phyloP scores from a whole-genome alignment of 2,329 filamentous ascomycete species.

The Colletotrichum incanum region DNA sequence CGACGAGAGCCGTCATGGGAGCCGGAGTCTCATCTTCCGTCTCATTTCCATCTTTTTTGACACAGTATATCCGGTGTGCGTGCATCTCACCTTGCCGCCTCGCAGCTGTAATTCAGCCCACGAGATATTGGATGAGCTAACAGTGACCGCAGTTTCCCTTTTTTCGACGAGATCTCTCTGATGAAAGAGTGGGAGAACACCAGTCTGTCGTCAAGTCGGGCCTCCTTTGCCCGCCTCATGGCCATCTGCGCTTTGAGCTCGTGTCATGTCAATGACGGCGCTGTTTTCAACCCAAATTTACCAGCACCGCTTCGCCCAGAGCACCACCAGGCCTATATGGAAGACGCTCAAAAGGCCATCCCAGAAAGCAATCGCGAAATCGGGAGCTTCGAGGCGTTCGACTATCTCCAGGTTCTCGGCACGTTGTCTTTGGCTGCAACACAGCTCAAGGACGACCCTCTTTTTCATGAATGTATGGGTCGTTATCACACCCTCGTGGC shows the following conservation, averaged over 20 bases:
- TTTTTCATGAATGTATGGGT: conserved; percentile 67
- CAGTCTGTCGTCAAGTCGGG: conserved; percentile 46
- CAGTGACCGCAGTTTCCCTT: conserved; percentile 54
- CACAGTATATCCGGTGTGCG: conserved; percentile 44
- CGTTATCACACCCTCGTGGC: conserved; percentile 65
- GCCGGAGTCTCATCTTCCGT: conserved; percentile 25
- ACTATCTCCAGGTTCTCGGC: conserved; percentile 54
- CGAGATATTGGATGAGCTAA: conserved; percentile 11
- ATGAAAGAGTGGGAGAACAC: conserved; percentile 60
- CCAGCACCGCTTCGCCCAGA: conserved; percentile 15
- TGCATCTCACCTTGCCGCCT: neutral
- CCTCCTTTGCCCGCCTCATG: conserved; percentile 67
- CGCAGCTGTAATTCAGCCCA: neutral
- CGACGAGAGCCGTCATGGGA: conserved; percentile 41
- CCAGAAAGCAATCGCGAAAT: conserved; percentile 39
- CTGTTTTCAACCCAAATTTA: conserved; percentile 60
- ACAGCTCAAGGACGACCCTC: conserved; percentile 64
- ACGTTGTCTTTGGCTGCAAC: conserved; percentile 66
- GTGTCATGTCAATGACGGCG: conserved; percentile 65
- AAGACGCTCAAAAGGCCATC: conserved; percentile 40
- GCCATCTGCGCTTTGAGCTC: conserved; percentile 66
- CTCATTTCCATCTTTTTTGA: conserved; percentile 44
- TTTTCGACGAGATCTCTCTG: conserved; percentile 64
- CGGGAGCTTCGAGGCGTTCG: conserved; percentile 27
- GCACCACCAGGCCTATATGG: conserved; percentile 40